Evolutionary conservation across 352 stramenopile species (phyloP), one percentile per base, ranked within the genome.

Genomic region (Pythium utonaiense): DNA sequence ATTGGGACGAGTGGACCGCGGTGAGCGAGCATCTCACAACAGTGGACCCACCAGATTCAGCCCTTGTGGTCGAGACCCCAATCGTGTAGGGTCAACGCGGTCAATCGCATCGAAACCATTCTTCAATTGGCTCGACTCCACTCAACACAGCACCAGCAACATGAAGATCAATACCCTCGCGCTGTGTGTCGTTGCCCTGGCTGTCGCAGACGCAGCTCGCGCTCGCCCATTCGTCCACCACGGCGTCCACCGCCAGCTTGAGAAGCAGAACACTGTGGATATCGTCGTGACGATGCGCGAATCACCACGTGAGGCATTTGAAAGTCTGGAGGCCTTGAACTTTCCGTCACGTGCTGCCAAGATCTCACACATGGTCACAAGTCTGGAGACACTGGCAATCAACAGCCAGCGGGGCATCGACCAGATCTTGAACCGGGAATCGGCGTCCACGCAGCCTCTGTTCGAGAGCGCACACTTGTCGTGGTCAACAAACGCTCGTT

Each of bases 241-340:
- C 41, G 30, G 41, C 19, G 19, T 49, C 41, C 41, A 49, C 22
- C 41, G 41, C 41, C 19, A 49, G 41, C 41, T 49, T 10, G 19
- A 49, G 41, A 10, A 25, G 41, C 41, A 49, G 41, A 49, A 25
- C 41, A 49, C 41, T 4, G 41, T 49, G 5, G 19, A 49, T 17
- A 49, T 49, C 41, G 41, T 49, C 41, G 41, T 49, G 19, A 49
- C 41, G 4, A 49, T 49, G 41, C 41, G 41, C 41, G 30, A 49
- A 21, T 49, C 41, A 17, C 19, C 41, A 30, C 41, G 9, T 21
- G 41, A 49, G 22, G 41, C 41, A 3, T 30, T 49, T 9, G 41
- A 30, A 21, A 49, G 22, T 30, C 21, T 49, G 6, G 41, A 49
- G 10, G 19, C 19, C 10, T 30, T 30, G 7, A 3, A 49, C 3